Evolutionary conservation across 2,329 filamentous ascomycete species (phyloP), one percentile per base, ranked within the genome.

Genomic region (Trichoderma breve): DNA sequence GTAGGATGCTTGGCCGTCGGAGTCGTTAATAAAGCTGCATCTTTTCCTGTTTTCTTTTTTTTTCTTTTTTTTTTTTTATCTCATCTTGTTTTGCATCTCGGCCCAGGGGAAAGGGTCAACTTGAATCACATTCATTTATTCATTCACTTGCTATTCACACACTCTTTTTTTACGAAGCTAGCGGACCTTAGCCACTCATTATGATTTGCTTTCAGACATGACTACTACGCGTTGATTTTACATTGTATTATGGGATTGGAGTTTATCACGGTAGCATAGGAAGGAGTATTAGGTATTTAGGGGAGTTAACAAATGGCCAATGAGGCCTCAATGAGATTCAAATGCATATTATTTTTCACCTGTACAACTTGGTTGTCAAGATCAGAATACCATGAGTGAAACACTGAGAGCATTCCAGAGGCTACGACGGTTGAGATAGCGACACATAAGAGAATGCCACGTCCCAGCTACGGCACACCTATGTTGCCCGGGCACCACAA

Each of bases 1-100:
- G 80, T 26, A 78, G 81, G 24, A 80, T 84, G 74, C 76, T 83
- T 18, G 81, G 82, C 21, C 77, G 81, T 21, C 77, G 78, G 34
- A 80, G 77, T 65, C 63, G 71, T 7, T 71, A 47, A 57, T 3
- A 9, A 1, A 3, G 11, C 32, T 51, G 4, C 47, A 24, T 9
- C 18, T 26, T 53, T 62, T 61, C 12, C 18, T 11, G 15, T 2
- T 18, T 39, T 39, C 30, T 15, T 26, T 53, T 55, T 3, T 14
- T 24, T 1, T 36, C 39, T 4, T 30, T 39, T 39, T 14, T 24
- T 1, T 36, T 57, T 4, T 30, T 39, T 39, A 30, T 21, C 2
- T 28, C 11, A 30, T 60, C 18, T 57, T 15, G 8, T n/a, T 43
- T 43, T 39, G 26, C 26, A 66, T 55, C 26, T 26, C 26, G 18